Conservation (phyloP, 2,329 filamentous ascomycete genomes). For the Colletotrichum liaoningense region DNA sequence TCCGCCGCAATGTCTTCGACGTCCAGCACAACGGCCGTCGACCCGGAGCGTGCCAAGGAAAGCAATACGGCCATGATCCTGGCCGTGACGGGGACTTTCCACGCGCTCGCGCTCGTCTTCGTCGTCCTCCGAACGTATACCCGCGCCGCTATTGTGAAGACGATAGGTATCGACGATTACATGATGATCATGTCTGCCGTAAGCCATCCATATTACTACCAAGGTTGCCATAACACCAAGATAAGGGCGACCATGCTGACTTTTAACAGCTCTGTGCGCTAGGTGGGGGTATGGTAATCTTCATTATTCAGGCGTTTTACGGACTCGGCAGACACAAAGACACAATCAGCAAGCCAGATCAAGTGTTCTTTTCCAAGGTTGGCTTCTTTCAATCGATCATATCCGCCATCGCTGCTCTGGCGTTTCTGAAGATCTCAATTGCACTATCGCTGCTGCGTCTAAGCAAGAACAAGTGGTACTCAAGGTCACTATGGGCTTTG, state of each 20-base stretch:
- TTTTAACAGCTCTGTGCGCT: constrained; percentile 41
- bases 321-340: constrained; percentile 59
- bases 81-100: constrained; percentile 38
- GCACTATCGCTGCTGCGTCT: constrained; percentile 38
- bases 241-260: not conserved
- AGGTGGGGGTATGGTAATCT: constrained; percentile 45
- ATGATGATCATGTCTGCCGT: constrained; percentile 43
- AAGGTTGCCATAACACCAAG: not conserved
- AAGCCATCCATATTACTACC: constrained; percentile 17
- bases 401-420: constrained; percentile 45
- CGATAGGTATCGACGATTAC: constrained; percentile 43
- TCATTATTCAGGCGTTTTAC: constrained; percentile 54
- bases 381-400: constrained; percentile 59
- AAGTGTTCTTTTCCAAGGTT: constrained; percentile 50
- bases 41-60: constrained; percentile 40
- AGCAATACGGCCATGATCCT: constrained; percentile 41
- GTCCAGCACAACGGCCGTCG: constrained; percentile 3
- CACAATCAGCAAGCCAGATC: constrained; percentile 47
- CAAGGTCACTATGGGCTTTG: constrained; percentile 38
- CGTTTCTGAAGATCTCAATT: constrained; percentile 41
- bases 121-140: constrained; percentile 37
- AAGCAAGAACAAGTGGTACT: constrained; percentile 42
- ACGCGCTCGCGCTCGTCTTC: constrained; percentile 39
- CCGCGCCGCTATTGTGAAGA: constrained; percentile 37
- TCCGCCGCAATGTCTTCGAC: constrained; percentile 14